Conservation (phyloP, 192 early-diverging fungal species). For the Coemansia biformis region DNA sequence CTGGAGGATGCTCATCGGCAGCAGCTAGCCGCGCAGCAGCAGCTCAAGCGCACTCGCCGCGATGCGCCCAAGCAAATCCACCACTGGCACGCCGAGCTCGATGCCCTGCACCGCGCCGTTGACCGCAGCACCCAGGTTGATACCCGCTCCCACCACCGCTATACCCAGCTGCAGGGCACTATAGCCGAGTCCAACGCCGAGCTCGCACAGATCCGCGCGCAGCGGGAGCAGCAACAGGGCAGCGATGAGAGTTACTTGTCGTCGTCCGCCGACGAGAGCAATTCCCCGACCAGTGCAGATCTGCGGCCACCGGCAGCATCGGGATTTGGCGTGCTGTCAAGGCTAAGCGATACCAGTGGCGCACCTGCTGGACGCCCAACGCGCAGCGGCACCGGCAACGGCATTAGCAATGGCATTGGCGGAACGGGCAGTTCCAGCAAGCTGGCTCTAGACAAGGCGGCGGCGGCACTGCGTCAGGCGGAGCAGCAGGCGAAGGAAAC, state of each 20-base stretch:
- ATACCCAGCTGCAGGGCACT: conserved; percentile 7
- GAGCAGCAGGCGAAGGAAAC: conserved; percentile 9
- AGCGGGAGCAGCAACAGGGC: neutral
- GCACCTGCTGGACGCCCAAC: no score
- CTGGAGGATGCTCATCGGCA: conserved; percentile 1
- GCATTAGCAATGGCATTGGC: no score
- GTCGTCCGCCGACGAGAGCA: no score
- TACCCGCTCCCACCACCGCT: conserved; percentile 3
- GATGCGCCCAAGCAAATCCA: conserved; percentile 15
- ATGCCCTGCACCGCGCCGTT: conserved; percentile 6
- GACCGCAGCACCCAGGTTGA: conserved; percentile 5
- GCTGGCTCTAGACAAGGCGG: neutral
- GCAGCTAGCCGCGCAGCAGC: conserved; percentile 3
- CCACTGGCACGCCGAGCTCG: conserved; percentile 27
- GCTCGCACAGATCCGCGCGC: neutral
- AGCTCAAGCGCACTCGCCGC: conserved; percentile 14
- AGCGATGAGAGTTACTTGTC: neutral
- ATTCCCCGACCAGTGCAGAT: neutral
- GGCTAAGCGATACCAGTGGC: neutral
- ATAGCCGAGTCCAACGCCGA: conserved; percentile 4
- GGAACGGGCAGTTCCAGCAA: neutral
- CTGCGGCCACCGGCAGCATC: neutral
- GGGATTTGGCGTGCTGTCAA: conserved; percentile 5
- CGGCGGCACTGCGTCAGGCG: conserved; percentile 2
- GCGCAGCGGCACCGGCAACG: no score